These are phyloP conservation scores for Pyrenochaeta sp. DNA, from an alignment of 2,329 filamentous ascomycete species.

Conservation along the genomic window DNA sequence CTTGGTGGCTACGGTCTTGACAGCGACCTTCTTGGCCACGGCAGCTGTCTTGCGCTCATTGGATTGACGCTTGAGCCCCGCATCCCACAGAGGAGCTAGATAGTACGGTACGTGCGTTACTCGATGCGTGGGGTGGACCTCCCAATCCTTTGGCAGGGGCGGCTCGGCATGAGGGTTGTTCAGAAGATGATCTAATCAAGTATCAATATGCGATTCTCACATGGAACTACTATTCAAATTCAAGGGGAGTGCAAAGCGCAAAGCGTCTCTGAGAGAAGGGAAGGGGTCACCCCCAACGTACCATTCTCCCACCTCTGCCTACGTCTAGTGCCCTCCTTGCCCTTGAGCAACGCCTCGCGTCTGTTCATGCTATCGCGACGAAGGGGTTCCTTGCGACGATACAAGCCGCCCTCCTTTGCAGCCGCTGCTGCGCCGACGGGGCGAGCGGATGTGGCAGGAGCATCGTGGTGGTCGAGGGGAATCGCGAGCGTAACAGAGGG, in stretches of 20 bases:
- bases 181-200: slow-evolving; percentile 74
- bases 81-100: slow-evolving; percentile 85
- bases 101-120: slow-evolving; percentile 85
- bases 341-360: slow-evolving; percentile 81
- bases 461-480: slow-evolving; percentile 69
- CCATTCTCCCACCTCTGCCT: slow-evolving; percentile 95
- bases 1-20: slow-evolving; percentile 48
- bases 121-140: slow-evolving; percentile 80
- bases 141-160: slow-evolving; percentile 82
- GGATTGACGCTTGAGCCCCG: slow-evolving; percentile 54
- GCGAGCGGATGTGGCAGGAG: slow-evolving; percentile 30
- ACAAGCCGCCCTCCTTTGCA: slow-evolving; percentile 55
- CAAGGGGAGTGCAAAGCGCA: slow-evolving; percentile 10
- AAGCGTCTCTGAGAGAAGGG: slow-evolving; percentile 15
- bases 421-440: slow-evolving; percentile 37
- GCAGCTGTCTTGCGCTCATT: slow-evolving; percentile 51
- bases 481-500: slow-evolving; percentile 74
- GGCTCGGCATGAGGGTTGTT: slow-evolving; percentile 86
- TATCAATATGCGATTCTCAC: slow-evolving; percentile 7
- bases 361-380: slow-evolving; percentile 68
- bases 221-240: neutral
- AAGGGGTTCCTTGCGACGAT: slow-evolving; percentile 62
- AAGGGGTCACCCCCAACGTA: slow-evolving; percentile 47
- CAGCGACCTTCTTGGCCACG: slow-evolving; percentile 41
- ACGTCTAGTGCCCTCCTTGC: slow-evolving; percentile 87